Evolutionary conservation across 768 basidiomycete species (phyloP), one percentile per base, ranked within the genome.

Genomic region (Boletus rubroflammeus): DNA sequence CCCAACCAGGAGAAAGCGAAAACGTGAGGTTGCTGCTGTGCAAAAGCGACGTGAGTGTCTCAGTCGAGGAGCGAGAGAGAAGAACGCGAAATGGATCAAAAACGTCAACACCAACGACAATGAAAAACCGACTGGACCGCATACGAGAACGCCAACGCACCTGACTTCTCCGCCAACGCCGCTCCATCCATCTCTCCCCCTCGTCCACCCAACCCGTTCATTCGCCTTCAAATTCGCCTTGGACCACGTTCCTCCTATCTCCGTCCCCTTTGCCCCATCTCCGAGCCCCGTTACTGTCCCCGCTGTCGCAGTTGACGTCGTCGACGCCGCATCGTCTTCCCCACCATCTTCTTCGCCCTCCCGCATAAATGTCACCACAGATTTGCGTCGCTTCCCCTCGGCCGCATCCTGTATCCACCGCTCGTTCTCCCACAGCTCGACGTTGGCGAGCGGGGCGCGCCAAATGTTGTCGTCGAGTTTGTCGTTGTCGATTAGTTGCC

Each of bases 401-500:
- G 41, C 8, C 2, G 34, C 48, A 31, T 57, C 54, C 31, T 70
- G 67, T 34, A 68, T 65, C 72, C 79, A 85, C 17, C 90, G 76
- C 65, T 92, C 88, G 69, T 91, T 93, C 74, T 93, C 90, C 75
- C 81, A 92, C 23, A 92, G 65, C 67, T 89, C 86, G 15, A 92
- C 87, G 32, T 83, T 79, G 6, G 81, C 68, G 71, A 85, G 76
- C 63, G 86, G 81, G 2, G 84, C 74, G 0, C 70, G 73, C 88
- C 88, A 91, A 41, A 81, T 81, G 28, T 63, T 69, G 62, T 90
- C 86, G 6, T 76, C 73, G 3, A 93, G 77, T 11, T 72, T 75
- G 57, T 91, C 86, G 57, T 93, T 75, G 59, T 92, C 86, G 21
- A 84, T 61, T 1, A 83, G 40, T 2, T 66, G 66, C 6, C 62